phyloP scores from a whole-genome alignment of 768 basidiomycete genomes.

The Roridomyces roridus region DNA sequence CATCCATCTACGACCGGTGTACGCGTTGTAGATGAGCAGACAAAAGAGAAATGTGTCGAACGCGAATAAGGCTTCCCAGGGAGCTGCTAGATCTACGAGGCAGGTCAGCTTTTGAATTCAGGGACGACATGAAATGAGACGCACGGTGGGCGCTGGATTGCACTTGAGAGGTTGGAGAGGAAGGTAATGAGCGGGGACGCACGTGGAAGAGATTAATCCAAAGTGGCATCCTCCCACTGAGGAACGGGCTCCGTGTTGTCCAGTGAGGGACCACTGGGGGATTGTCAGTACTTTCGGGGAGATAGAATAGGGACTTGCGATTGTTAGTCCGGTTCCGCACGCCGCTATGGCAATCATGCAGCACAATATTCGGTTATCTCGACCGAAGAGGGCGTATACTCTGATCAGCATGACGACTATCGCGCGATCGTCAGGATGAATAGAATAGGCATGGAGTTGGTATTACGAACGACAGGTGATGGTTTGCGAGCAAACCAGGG shows the following conservation, averaged over 20 bases:
- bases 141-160: constrained; percentile 1
- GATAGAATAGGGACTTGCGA: too few species aligned
- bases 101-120: background rate
- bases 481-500: background rate
- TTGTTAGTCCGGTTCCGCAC: background rate
- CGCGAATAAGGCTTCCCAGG: constrained; percentile 28
- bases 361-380: background rate
- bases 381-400: background rate
- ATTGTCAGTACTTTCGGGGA: too few species aligned
- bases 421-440: background rate
- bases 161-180: background rate
- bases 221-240: constrained; percentile 12
- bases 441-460: background rate
- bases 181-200: background rate
- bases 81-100: background rate
- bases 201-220: background rate
- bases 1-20: constrained; percentile 11
- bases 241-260: background rate
- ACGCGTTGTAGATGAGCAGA: constrained; percentile 38
- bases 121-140: too few species aligned
- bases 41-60: constrained; percentile 38
- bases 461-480: background rate
- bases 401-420: background rate
- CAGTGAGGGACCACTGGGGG: constrained; percentile 1
- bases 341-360: background rate